phyloP scores from a whole-genome alignment of 257 asterid genomes.

The Salvia hispanica region DNA sequence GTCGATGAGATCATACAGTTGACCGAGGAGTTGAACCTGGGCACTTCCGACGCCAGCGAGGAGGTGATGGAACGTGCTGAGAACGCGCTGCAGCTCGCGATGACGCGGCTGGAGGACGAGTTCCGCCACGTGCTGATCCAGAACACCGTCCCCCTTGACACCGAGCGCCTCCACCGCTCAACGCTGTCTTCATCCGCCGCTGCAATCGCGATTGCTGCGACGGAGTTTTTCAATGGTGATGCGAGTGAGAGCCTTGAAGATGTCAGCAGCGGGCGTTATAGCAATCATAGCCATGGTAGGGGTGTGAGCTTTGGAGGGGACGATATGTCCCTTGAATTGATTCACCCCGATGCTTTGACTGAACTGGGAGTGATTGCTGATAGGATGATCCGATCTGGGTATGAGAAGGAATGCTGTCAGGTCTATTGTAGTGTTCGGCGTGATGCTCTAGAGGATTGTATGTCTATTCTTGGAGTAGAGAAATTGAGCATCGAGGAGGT shows the following conservation, averaged over 20 bases:
- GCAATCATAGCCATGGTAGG: constrained; percentile 47
- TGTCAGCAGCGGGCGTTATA: constrained; percentile 65
- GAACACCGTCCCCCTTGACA: constrained; percentile 65
- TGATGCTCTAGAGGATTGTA: constrained; percentile 83
- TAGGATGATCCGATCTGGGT: constrained; percentile 86
- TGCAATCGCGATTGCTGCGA: constrained; percentile 65
- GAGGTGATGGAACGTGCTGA: constrained; percentile 70
- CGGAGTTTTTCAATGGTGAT: constrained; percentile 48
- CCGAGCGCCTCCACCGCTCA: constrained; percentile 68
- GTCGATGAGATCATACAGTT: constrained; percentile 73
- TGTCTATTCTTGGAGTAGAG: constrained; percentile 79
- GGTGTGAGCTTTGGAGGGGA: constrained; percentile 68
- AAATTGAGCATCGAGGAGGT: constrained; percentile 96
- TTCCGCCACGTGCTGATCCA: constrained; percentile 64
- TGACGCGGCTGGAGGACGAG: constrained; percentile 87
- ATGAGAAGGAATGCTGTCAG: constrained; percentile 94
- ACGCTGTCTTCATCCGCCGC: constrained; percentile 59
- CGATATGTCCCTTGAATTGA: constrained; percentile 68
- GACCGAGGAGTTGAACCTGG: constrained; percentile 64
- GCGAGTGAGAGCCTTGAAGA: constrained; percentile 48
- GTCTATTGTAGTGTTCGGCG: constrained; percentile 80
- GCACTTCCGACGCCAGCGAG: constrained; percentile 34
- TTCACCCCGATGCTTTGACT: constrained; percentile 62
- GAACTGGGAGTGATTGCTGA: constrained; percentile 82
- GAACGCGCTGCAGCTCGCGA: constrained; percentile 76